Percentiles rank a stretch among this genome's conserved stretches.
These are phyloP conservation scores for Talaromyces sp. DNA, from an alignment of 2,329 filamentous ascomycete species.

Conservation along the genomic window DNA sequence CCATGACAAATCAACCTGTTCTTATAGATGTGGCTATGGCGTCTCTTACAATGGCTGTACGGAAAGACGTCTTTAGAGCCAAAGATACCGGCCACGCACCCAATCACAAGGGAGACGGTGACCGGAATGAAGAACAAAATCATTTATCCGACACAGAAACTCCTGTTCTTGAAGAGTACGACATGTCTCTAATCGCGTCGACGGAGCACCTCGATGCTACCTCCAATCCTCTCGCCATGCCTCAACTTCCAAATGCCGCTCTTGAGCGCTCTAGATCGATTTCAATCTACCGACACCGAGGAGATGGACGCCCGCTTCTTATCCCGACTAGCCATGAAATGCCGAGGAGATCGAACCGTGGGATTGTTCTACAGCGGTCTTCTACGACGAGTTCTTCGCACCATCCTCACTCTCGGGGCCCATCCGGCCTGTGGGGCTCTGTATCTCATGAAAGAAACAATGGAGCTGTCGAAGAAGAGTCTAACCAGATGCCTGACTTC, in stretches of 20 bases:
- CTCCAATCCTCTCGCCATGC: slow-evolving; percentile 22
- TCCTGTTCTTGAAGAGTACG: slow-evolving; percentile 45
- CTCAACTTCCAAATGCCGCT: slow-evolving; percentile 18
- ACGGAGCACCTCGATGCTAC: slow-evolving; percentile 55
- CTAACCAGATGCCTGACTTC: background rate
- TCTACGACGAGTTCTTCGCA: slow-evolving; percentile 10
- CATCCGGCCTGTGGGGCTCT: slow-evolving; percentile 33
- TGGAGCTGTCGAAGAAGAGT: background rate
- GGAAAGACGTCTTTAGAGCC: slow-evolving; percentile 39
- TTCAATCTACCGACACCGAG: slow-evolving; percentile 25
- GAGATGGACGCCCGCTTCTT: slow-evolving; percentile 12
- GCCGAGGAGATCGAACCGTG: slow-evolving; percentile 3
- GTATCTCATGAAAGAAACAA: slow-evolving; percentile 14
- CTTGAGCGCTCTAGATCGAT: slow-evolving; percentile 19
- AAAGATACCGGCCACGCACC: slow-evolving; percentile 5
- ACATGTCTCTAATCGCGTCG: slow-evolving; percentile 55
- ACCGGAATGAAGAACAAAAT: slow-evolving; percentile 6
- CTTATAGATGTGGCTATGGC: slow-evolving; percentile 85
- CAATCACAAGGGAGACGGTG: slow-evolving; percentile 3
- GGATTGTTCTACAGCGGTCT: slow-evolving; percentile 4
- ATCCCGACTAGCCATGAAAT: slow-evolving; percentile 11
- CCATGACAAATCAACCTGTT: slow-evolving; percentile 84
- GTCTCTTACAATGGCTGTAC: slow-evolving; percentile 80
- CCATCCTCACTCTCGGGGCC: slow-evolving; percentile 13
- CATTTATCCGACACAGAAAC: slow-evolving; percentile 19